Evolutionary conservation across 805 yeast genomes (phyloP).

Genomic region (Kregervanrija delftensis): DNA sequence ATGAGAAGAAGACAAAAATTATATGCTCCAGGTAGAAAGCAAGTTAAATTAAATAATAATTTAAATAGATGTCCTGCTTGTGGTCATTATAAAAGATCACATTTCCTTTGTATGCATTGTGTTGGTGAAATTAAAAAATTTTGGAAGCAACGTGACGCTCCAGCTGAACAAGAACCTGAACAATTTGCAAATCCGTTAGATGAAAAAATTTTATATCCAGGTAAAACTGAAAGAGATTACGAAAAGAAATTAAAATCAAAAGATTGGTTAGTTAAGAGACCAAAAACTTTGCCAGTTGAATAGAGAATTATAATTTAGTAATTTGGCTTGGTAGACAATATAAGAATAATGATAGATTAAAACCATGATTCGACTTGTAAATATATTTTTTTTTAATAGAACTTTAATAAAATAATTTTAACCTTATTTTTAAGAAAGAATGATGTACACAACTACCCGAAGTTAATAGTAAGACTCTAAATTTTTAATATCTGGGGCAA

Average conservation of each 20-base stretch:
- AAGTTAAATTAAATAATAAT: constrained; percentile 65
- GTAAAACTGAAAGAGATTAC: constrained; percentile 44
- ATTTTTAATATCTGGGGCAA: no score
- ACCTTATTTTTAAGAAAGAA: no score
- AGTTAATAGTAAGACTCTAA: no score
- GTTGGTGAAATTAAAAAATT: constrained; percentile 70
- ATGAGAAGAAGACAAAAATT: constrained; percentile 78
- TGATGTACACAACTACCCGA: no score
- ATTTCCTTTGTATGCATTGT: constrained; percentile 89
- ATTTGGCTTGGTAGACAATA: no score
- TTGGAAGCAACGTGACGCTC: constrained; percentile 43
- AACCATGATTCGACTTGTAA: no score
- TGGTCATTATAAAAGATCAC: constrained; percentile 86
- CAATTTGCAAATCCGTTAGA: constrained; percentile 52
- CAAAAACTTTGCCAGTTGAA: constrained; percentile 48
- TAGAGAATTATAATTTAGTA: background rate
- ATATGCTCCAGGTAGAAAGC: constrained; percentile 77
- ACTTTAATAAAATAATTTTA: no score
- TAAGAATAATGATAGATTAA: no score
- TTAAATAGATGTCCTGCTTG: constrained; percentile 92
- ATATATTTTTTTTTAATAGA: no score
- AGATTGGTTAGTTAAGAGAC: constrained; percentile 49
- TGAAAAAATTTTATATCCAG: constrained; percentile 65
- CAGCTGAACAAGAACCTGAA: constrained; percentile 26
- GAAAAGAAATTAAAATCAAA: constrained; percentile 43